Conservation (phyloP, 2,329 filamentous ascomycete genomes). For the Fusarium clavum region DNA sequence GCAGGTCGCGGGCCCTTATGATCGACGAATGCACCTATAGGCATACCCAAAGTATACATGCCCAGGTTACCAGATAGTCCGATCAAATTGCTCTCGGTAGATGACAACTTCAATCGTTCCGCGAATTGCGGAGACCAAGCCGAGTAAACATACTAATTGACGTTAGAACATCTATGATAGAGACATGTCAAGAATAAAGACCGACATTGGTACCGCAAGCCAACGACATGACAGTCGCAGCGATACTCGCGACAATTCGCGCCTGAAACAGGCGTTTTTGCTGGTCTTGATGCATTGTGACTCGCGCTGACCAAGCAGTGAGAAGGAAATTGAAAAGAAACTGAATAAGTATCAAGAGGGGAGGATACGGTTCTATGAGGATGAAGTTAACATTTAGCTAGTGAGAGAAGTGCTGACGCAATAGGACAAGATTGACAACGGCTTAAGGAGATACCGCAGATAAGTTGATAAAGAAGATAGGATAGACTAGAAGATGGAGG, state of each 20-base stretch:
- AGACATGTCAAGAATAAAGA: conserved; percentile 22
- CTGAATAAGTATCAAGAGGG: neutral
- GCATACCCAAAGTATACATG: conserved; percentile 93
- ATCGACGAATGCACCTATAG: conserved; percentile 89
- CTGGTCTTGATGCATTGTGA: conserved; percentile 45
- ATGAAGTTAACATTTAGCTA: conserved; percentile 34
- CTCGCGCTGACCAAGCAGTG: neutral
- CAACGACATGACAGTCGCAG: conserved; percentile 85
- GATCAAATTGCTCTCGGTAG: conserved; percentile 94
- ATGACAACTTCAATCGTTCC: conserved; percentile 83
- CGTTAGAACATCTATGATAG: conserved; percentile 16
- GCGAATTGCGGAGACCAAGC: conserved; percentile 98
- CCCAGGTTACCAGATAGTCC: conserved; percentile 87
- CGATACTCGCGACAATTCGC: conserved; percentile 84
- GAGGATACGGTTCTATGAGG: conserved; percentile 14
- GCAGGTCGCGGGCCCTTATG: conserved; percentile 81
- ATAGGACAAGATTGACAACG: conserved; percentile 16
- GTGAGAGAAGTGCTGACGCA: conserved; percentile 27
- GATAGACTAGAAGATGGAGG: conserved; percentile 8
- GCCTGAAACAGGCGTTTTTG: conserved; percentile 64
- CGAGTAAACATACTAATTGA: conserved; percentile 89
- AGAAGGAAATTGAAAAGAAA: neutral
- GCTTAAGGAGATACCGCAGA: neutral
- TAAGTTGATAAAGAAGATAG: conserved; percentile 17
- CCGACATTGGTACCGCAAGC: conserved; percentile 93